phyloP scores from a whole-genome alignment of 2,329 filamentous ascomycete species.

The Cytospora mali region DNA sequence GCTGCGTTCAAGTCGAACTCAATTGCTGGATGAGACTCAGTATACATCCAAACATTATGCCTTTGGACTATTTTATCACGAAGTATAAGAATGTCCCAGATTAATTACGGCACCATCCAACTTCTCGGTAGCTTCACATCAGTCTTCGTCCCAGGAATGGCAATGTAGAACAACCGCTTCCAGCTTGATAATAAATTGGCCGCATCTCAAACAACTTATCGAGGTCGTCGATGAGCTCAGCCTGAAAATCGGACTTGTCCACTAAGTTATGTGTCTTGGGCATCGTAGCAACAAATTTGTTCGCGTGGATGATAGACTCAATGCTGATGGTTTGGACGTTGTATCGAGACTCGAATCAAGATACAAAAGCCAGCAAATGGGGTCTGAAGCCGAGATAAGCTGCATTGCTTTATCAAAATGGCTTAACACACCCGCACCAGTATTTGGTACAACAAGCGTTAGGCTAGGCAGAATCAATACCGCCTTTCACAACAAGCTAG shows the following conservation, averaged over 20 bases:
- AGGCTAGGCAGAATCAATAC: not conserved
- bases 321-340: too few species aligned
- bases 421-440: not conserved
- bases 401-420: not conserved
- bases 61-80: not conserved
- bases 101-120: not conserved
- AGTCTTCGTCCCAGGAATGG: conserved; percentile 39
- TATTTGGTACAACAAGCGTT: not conserved
- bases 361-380: too few species aligned
- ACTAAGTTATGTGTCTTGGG: too few species aligned
- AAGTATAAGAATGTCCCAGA: conserved; percentile 6
- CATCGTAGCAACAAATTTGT: too few species aligned
- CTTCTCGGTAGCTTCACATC: conserved; percentile 32
- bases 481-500: conserved; percentile 1
- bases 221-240: conserved; percentile 43
- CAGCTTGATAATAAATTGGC: conserved; percentile 41
- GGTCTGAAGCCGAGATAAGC: not conserved
- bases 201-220: conserved; percentile 42
- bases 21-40: conserved; percentile 19
- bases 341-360: too few species aligned
- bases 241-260: conserved; percentile 40
- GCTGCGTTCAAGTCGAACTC: conserved; percentile 17
- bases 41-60: conserved; percentile 13
- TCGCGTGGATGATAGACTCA: too few species aligned
- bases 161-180: conserved; percentile 35